A percentile compares a stretch with the other conserved stretches of the same genome.
These are phyloP conservation scores for Peronospora belbahrii DNA, from an alignment of 352 stramenopile genomes.

Conservation along the genomic window DNA sequence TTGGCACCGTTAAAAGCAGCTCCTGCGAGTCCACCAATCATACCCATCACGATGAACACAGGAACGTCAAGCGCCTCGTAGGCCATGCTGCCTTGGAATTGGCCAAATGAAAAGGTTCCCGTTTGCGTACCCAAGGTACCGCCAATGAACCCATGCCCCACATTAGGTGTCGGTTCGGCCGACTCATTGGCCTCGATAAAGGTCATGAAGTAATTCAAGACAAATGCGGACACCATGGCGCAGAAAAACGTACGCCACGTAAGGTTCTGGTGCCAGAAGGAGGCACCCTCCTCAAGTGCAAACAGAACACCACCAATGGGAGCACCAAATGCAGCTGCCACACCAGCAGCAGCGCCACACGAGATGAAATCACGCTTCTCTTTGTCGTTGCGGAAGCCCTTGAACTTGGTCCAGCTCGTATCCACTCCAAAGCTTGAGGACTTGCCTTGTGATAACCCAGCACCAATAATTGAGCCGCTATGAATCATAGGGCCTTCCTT, in stretches of 20 bases:
- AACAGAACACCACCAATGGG: conserved; percentile 98
- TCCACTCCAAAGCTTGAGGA: conserved; percentile 82
- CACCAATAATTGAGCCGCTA: conserved; percentile 89
- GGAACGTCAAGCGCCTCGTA: conserved; percentile 93
- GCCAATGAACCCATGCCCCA: conserved; percentile 46
- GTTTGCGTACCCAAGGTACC: conserved; percentile 71
- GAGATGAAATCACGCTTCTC: conserved; percentile 97
- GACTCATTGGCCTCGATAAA: conserved; percentile 50
- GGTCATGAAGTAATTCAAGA: conserved; percentile 83
- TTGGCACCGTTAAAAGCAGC: conserved; percentile 95
- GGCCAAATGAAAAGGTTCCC: conserved; percentile 83
- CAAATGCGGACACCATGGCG: conserved; percentile 89
- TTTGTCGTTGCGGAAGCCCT: conserved; percentile 91
- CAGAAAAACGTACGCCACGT: conserved; percentile 98
- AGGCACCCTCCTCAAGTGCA: conserved; percentile 95
- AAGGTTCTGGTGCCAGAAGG: conserved; percentile 97
- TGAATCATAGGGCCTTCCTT: conserved; percentile 91
- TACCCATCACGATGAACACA: conserved; percentile 95
- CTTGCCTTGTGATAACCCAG: conserved; percentile 92
- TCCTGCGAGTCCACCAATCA: conserved; percentile 94
- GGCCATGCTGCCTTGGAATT: conserved; percentile 82
- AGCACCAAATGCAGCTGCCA: conserved; percentile 95
- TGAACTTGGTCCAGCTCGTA: conserved; percentile 86
- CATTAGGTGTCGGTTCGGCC: conserved; percentile 22
- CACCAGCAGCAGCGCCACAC: conserved; percentile 94